A percentile compares a stretch with the other conserved stretches of the same genome.
Conservation (phyloP, 805 yeast species). For the Metschnikowia dekortorum region DNA sequence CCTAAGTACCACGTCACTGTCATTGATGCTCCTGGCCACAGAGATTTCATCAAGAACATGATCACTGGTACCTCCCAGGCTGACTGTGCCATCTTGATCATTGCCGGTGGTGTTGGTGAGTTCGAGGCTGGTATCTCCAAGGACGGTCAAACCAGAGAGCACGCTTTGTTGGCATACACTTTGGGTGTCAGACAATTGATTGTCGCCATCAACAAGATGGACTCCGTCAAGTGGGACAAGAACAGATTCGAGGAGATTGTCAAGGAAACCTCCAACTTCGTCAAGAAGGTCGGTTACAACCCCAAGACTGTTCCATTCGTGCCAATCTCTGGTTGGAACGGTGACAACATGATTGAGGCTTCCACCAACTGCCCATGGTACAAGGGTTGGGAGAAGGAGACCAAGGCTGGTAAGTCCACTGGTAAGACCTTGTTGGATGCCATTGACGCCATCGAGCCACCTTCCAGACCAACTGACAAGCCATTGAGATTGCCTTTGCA, state of each 20-base stretch:
- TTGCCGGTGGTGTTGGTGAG: conserved; percentile 92
- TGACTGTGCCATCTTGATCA: conserved; percentile 85
- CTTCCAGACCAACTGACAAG: conserved; percentile 77
- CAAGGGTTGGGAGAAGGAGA: conserved; percentile 82
- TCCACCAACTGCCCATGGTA: conserved; percentile 82
- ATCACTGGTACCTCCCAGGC: conserved; percentile 94
- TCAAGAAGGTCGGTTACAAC: conserved; percentile 83
- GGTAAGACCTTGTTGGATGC: conserved; percentile 86
- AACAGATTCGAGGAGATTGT: conserved; percentile 72
- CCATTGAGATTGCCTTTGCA: conserved; percentile 86
- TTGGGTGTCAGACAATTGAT: conserved; percentile 83
- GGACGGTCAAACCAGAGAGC: conserved; percentile 93
- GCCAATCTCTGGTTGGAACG: conserved; percentile 83
- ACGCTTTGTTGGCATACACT: conserved; percentile 81
- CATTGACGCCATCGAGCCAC: conserved; percentile 78
- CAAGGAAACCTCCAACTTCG: conserved; percentile 74
- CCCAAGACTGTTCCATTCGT: conserved; percentile 81
- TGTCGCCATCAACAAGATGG: conserved; percentile 94
- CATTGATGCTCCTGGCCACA: conserved; percentile 94
- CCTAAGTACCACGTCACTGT: conserved; percentile 86
- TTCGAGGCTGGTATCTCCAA: conserved; percentile 93
- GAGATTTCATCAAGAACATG: conserved; percentile 95
- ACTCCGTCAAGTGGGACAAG: conserved; percentile 85
- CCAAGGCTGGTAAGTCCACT: conserved; percentile 61
- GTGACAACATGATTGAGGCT: conserved; percentile 88